Base-by-base conservation (phyloP, 306 rosid genomes). In the Pyrus communis region DNA sequence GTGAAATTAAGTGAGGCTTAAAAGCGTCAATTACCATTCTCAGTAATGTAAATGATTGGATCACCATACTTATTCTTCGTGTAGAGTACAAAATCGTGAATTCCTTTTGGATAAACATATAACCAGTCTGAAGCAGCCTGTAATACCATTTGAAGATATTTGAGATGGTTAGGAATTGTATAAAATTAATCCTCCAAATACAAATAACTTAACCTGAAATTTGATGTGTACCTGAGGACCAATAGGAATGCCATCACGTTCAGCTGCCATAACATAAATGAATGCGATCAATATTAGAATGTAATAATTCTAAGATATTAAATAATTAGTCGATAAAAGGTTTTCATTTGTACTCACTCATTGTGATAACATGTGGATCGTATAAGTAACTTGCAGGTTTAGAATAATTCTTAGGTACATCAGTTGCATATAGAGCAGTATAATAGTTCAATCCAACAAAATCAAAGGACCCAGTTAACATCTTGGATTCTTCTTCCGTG, bases 381-480 rank as follows among this genome's bases (percentile, higher is more conserved):
- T 87, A 66, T 21, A 18, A 46, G 12, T 72, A 68, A 42, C 75
- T 82, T 51, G 80, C 52, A 46, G 18, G 52, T 14, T 46, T 3
- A 2, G 52, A 72, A 17, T 55, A 18, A 55, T 23, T 79, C 52
- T 2, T 70, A 67, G 86, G 84, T 52, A 59, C 51, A 77, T 70
- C 31, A 42, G 78, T 9, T 58, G 67, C 91, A 75, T 86, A 89
- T 54, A 71, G 28, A 51, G 90, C 35, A 30, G 87, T 79, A 81
- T 90, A 90, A 69, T 90, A 90, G 72, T 90, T 90, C 59, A 90
- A 19, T 73, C 91, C 94, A 38, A 89, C 21, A 43, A 89, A 89
- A 77, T n/a, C n/a, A n/a, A n/a, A n/a, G n/a, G n/a, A n/a, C n/a
- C n/a, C n/a, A n/a, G n/a, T n/a, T n/a, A n/a, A n/a, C n/a, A n/a